Evolutionary conservation across 495 filamentous ascomycete genomes (phyloP).

Genomic region (Hypoxylon fuscum): DNA sequence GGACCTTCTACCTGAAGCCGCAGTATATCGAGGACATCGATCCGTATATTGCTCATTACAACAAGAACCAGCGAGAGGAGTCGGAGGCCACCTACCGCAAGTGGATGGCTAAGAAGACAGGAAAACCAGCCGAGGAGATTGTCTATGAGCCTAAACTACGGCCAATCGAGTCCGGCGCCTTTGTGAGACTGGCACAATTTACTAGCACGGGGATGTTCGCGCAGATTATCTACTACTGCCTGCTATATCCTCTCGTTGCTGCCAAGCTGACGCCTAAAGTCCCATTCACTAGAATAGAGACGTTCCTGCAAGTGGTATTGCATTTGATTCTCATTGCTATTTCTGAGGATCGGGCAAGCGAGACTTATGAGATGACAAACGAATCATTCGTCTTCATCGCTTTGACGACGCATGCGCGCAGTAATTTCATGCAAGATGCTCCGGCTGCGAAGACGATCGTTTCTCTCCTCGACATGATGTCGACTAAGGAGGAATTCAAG

Average conservation of each 20-base stretch:
- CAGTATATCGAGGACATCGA: conserved; percentile 87
- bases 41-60: conserved; percentile 94
- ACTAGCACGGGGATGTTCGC: conserved; percentile 85
- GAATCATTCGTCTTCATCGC: conserved; percentile 76
- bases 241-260: conserved; percentile 77
- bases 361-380: conserved; percentile 53
- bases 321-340: conserved; percentile 87
- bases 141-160: conserved; percentile 92
- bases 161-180: conserved; percentile 79
- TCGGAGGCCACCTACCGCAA: conserved; percentile 87
- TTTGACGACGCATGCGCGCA: conserved; percentile 66
- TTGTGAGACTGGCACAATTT: conserved; percentile 76
- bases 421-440: conserved; percentile 59
- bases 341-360: conserved; percentile 75
- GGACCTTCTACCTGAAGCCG: conserved; percentile 90
- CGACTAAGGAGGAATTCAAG: conserved; percentile 75
- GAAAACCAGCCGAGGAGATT: conserved; percentile 80
- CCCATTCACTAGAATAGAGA: conserved; percentile 83
- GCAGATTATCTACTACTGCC: conserved; percentile 87
- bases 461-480: conserved; percentile 76
- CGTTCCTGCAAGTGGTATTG: conserved; percentile 88
- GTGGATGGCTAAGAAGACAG: conserved; percentile 87
- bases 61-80: conserved; percentile 96
- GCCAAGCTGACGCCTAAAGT: conserved; percentile 73
- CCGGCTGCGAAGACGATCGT: conserved; percentile 72